A percentile compares a stretch with the other conserved stretches of the same genome.
Conservation (phyloP, 2,329 filamentous ascomycete species). For the Paecilomyces formosus region DNA sequence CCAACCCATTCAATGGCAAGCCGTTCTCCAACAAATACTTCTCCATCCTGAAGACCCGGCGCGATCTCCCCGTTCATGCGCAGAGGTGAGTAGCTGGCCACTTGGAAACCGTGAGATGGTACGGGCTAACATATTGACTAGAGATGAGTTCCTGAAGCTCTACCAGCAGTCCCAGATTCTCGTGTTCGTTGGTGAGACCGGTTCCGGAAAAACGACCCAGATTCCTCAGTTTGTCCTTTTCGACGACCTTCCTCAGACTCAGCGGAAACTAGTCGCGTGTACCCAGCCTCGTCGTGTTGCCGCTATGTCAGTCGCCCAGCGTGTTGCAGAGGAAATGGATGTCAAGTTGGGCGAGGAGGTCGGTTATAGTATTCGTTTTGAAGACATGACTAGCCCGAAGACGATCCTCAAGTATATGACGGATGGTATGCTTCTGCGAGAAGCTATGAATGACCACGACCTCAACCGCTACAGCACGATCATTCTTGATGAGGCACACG, state of each 20-base stretch:
- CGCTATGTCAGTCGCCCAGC: conserved; percentile 96
- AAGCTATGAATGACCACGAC: conserved; percentile 93
- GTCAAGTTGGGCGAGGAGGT: conserved; percentile 89
- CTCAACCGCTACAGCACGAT: conserved; percentile 92
- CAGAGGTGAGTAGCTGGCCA: conserved; percentile 56
- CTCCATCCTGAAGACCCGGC: conserved; percentile 73
- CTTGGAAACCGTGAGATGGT: conserved; percentile 1
- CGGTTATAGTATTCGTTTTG: conserved; percentile 98
- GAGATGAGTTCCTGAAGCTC: conserved; percentile 84
- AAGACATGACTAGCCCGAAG: conserved; percentile 81
- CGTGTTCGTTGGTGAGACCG: conserved; percentile 97
- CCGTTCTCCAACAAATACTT: conserved; percentile 80
- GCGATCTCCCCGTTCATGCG: conserved; percentile 83
- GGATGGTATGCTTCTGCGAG: conserved; percentile 93
- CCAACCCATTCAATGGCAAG: conserved; percentile 77
- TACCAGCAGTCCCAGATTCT: conserved; percentile 94
- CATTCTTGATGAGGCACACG: conserved; percentile 97
- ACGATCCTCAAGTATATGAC: conserved; percentile 99
- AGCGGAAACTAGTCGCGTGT: conserved; percentile 87
- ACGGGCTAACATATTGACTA: conserved; percentile 22
- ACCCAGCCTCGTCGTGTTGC: conserved; percentile 96
- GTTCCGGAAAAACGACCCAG: conserved; percentile 98
- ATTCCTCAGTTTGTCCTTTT: conserved; percentile 97
- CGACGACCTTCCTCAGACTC: conserved; percentile 84
- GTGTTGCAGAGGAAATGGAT: conserved; percentile 95